A percentile compares a stretch with the other conserved stretches of the same genome.
Evolutionary conservation across 2,329 filamentous ascomycete genomes (phyloP).

Genomic region (Teratosphaeria viscida): DNA sequence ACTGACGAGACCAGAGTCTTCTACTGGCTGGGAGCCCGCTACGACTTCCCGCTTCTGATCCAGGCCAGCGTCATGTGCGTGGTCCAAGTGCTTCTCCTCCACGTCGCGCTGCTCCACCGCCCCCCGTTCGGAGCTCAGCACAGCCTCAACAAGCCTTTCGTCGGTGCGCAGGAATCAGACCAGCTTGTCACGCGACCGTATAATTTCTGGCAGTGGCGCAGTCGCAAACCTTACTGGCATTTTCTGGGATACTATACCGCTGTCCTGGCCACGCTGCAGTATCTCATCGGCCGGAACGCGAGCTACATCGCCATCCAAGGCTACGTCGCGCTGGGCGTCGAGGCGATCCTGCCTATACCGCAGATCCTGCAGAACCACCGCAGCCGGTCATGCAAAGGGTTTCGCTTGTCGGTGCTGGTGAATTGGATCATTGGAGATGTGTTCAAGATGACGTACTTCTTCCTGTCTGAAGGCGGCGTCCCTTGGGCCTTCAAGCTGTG

Average conservation of each 20-base stretch:
- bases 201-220: conserved; percentile 75
- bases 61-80: conserved; percentile 51
- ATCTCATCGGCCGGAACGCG: conserved; percentile 51
- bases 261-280: conserved; percentile 50
- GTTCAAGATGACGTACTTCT: conserved; percentile 72
- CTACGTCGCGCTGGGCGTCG: conserved; percentile 64
- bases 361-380: conserved; percentile 64
- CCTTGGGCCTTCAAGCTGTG: conserved; percentile 74
- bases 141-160: conserved; percentile 47
- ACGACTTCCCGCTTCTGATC: conserved; percentile 47
- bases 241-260: conserved; percentile 60
- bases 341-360: conserved; percentile 71
- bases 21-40: conserved; percentile 56
- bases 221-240: conserved; percentile 67
- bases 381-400: conserved; percentile 62
- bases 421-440: conserved; percentile 72
- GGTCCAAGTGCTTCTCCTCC: conserved; percentile 48
- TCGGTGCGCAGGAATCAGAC: conserved; percentile 36
- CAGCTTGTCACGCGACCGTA: conserved; percentile 50
- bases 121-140: conserved; percentile 28
- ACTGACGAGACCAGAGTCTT: conserved; percentile 39
- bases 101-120: conserved; percentile 50
- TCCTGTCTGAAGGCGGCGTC: conserved; percentile 58
- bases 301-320: conserved; percentile 60
- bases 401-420: conserved; percentile 62